Evolutionary conservation across 1,284 basidiomycete genomes (phyloP).

Genomic region (Stygiomarasmius scandens): DNA sequence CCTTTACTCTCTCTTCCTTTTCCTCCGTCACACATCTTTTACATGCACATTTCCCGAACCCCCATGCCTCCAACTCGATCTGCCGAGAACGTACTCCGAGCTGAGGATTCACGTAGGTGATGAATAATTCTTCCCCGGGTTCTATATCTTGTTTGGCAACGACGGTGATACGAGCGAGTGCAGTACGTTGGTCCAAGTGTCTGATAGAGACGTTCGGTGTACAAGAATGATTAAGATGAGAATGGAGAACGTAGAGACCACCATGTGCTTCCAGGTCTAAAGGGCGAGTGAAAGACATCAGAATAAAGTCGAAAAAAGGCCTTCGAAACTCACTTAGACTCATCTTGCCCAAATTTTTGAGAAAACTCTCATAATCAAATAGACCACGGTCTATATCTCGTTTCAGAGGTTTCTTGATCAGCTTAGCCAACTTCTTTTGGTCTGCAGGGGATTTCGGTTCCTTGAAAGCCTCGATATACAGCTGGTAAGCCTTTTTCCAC

Average conservation of each 20-base stretch:
- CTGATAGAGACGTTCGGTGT: conserved; percentile 76
- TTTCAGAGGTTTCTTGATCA: conserved; percentile 60
- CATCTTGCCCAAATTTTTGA: conserved; percentile 78
- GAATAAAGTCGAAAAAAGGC: background rate
- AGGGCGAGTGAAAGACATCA: background rate
- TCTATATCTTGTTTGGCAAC: conserved; percentile 69
- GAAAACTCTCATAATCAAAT: conserved; percentile 76
- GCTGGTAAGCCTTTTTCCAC: conserved; percentile 64
- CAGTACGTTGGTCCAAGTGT: conserved; percentile 65
- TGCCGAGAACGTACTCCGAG: conserved; percentile 57
- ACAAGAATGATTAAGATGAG: conserved; percentile 87
- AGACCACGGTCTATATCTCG: conserved; percentile 57
- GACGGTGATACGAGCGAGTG: conserved; percentile 70
- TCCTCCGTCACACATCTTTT: conserved; percentile 60
- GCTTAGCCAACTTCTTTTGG: conserved; percentile 57
- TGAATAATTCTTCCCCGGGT: conserved; percentile 73
- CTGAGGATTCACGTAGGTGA: conserved; percentile 79
- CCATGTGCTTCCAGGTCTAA: conserved; percentile 87
- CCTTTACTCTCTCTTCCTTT: conserved; percentile 28
- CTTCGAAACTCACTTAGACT: conserved; percentile 73
- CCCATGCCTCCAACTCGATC: conserved; percentile 70
- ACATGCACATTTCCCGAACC: conserved; percentile 72
- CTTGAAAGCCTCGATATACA: conserved; percentile 62
- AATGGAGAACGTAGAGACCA: conserved; percentile 84
- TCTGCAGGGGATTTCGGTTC: conserved; percentile 49